phyloP scores from a whole-genome alignment of 1,284 basidiomycete genomes.

The Ceratobasidium sp. region DNA sequence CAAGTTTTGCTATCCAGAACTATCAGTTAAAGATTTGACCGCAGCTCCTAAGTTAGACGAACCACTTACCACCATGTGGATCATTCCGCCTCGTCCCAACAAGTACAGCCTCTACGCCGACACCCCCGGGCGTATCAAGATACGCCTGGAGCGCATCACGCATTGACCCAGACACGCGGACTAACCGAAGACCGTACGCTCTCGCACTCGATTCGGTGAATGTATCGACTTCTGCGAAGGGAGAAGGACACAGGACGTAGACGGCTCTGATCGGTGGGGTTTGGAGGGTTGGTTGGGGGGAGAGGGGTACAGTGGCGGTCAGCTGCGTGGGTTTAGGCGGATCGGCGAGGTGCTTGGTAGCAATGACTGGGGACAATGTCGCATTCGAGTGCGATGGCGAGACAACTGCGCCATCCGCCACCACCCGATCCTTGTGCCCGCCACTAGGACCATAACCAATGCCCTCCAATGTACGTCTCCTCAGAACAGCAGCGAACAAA shows the following conservation, averaged over 20 bases:
- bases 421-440: conserved; percentile 5
- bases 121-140: conserved; percentile 60
- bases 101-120: conserved; percentile 78
- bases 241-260: conserved; percentile 91
- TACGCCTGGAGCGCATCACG: conserved; percentile 83
- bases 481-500: conserved; percentile 82
- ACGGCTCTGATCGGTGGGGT: conserved; percentile 77
- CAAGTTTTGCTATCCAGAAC: conserved; percentile 63
- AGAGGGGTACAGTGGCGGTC: conserved; percentile 45
- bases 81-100: conserved; percentile 91
- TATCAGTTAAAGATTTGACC: neutral
- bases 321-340: conserved; percentile 36
- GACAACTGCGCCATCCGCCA: conserved; percentile 26
- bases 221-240: conserved; percentile 85
- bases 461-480: conserved; percentile 56
- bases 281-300: neutral
- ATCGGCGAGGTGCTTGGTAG: neutral
- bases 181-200: conserved; percentile 86
- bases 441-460: conserved; percentile 31
- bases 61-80: conserved; percentile 87
- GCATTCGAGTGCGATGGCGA: conserved; percentile 33
- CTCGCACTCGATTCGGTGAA: conserved; percentile 80
- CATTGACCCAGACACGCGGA: conserved; percentile 78
- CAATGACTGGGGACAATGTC: conserved; percentile 1
- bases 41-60: neutral